Evolutionary conservation across 192 early-diverging fungal species (phyloP).

Genomic region (Backusella psychrophila): DNA sequence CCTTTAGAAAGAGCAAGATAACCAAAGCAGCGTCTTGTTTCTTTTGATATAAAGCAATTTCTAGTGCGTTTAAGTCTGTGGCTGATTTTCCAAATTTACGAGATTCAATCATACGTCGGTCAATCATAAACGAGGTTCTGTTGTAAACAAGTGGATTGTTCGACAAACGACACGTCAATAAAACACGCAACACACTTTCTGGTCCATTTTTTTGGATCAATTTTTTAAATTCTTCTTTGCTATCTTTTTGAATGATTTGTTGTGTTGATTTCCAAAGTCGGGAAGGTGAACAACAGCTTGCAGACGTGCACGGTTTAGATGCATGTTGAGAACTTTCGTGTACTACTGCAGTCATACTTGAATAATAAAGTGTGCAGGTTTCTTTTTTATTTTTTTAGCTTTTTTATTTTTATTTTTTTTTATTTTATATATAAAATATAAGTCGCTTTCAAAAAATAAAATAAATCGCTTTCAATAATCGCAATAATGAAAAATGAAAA

Average conservation of each 20-base stretch:
- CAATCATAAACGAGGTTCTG: not conserved
- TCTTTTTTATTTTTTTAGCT: conserved; percentile 1
- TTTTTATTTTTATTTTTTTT: not conserved
- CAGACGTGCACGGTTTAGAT: conserved; percentile 24
- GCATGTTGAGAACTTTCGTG: conserved; percentile 12
- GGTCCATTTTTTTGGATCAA: conserved; percentile 6
- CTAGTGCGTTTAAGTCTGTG: conserved; percentile 22
- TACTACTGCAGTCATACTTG: conserved; percentile 17
- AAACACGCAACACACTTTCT: conserved; percentile 9
- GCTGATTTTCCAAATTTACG: conserved; percentile 12
- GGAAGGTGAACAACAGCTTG: conserved; percentile 26
- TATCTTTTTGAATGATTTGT: conserved; percentile 8
- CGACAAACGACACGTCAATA: conserved; percentile 12
- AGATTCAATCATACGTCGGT: not conserved
- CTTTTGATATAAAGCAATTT: conserved; percentile 17
- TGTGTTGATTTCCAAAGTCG: conserved; percentile 23
- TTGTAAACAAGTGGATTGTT: conserved; percentile 21
- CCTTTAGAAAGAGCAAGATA: not conserved
- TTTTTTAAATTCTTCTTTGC: conserved; percentile 3
- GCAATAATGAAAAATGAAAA: no score
- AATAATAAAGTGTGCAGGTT: not conserved
- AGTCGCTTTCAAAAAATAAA: not conserved
- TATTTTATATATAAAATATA: not conserved
- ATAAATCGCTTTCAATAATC: no score
- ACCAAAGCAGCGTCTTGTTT: conserved; percentile 2